Percentiles rank a stretch among this genome's conserved stretches.
These are phyloP conservation scores for Paxillus involutus DNA, from an alignment of 768 basidiomycete species.

Conservation along the genomic window DNA sequence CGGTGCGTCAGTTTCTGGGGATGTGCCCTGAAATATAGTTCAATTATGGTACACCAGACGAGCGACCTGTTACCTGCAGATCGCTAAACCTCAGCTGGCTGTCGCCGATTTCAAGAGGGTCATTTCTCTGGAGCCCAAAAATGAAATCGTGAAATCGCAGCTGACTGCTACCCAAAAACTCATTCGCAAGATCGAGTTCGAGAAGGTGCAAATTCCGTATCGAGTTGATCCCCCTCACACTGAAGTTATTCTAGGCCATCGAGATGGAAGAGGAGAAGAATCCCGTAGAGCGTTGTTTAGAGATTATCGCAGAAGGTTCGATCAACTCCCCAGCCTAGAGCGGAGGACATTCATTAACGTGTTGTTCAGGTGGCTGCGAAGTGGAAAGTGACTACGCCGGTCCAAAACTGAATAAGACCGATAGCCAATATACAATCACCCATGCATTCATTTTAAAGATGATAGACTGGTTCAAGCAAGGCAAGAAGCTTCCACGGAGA, in stretches of 20 bases:
- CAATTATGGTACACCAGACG: slow-evolving; percentile 48
- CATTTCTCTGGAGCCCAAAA: slow-evolving; percentile 80
- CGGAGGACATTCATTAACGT: slow-evolving; percentile 5
- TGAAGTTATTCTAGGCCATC: slow-evolving; percentile 63
- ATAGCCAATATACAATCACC: slow-evolving; percentile 73
- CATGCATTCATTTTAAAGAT: slow-evolving; percentile 78
- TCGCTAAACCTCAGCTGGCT: slow-evolving; percentile 83
- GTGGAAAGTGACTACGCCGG: slow-evolving; percentile 74
- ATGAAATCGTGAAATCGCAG: slow-evolving; percentile 77
- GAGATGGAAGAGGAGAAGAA: slow-evolving; percentile 88
- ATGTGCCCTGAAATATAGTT: neutral
- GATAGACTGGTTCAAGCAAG: slow-evolving; percentile 91
- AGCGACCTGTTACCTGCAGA: slow-evolving; percentile 88
- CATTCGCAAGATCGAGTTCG: slow-evolving; percentile 85
- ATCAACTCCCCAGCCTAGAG: neutral
- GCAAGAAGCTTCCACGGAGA: slow-evolving; percentile 87
- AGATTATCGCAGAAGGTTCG: slow-evolving; percentile 78
- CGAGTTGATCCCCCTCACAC: neutral
- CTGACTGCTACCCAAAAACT: slow-evolving; percentile 89
- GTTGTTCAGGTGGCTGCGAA: slow-evolving; percentile 66
- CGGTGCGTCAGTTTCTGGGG: slow-evolving; percentile 43
- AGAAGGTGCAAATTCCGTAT: slow-evolving; percentile 57
- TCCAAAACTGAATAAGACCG: slow-evolving; percentile 60
- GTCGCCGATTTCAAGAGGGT: slow-evolving; percentile 88
- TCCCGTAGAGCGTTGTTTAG: slow-evolving; percentile 69